These are phyloP conservation scores for Ensete ventricosum DNA, from an alignment of 176 grass and related monocot species.

Conservation along the genomic window DNA sequence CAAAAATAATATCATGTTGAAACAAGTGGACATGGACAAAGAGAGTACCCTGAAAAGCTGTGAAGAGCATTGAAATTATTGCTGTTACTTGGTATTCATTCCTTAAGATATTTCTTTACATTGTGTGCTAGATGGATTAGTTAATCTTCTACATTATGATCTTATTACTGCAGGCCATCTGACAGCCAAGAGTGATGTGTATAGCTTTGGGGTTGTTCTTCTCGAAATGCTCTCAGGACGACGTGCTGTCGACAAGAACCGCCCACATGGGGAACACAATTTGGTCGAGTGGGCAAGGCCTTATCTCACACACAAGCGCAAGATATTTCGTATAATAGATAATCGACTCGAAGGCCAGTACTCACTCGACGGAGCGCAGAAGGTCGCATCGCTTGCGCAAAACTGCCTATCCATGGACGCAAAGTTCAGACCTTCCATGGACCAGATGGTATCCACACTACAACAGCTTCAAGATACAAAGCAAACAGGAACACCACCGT, in stretches of 20 bases:
- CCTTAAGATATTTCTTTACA: not conserved
- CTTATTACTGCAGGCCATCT: constrained; percentile 48
- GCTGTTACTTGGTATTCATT: too few relatives aligned
- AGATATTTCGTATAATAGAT: constrained; percentile 72
- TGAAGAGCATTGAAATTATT: too few relatives aligned
- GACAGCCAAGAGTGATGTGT: constrained; percentile 79
- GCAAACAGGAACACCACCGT: constrained; percentile 6
- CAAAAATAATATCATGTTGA: too few relatives aligned
- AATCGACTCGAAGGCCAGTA: constrained; percentile 59
- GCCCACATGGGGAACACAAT: constrained; percentile 63
- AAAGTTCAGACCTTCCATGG: constrained; percentile 68
- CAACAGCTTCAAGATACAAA: constrained; percentile 45
- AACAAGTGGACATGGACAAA: too few relatives aligned
- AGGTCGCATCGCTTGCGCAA: constrained; percentile 40
- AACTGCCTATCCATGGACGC: constrained; percentile 72
- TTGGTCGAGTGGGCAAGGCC: constrained; percentile 85
- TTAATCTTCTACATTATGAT: too few relatives aligned
- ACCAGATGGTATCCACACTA: constrained; percentile 47
- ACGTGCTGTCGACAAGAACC: constrained; percentile 89
- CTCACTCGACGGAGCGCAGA: constrained; percentile 55
- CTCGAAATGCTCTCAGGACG: constrained; percentile 73
- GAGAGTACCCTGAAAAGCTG: too few relatives aligned
- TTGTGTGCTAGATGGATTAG: not conserved
- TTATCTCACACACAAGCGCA: constrained; percentile 80
- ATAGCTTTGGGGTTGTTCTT: constrained; percentile 93